phyloP scores from a whole-genome alignment of 75 land plant genomes.

The Isoetes taiwanensis region DNA sequence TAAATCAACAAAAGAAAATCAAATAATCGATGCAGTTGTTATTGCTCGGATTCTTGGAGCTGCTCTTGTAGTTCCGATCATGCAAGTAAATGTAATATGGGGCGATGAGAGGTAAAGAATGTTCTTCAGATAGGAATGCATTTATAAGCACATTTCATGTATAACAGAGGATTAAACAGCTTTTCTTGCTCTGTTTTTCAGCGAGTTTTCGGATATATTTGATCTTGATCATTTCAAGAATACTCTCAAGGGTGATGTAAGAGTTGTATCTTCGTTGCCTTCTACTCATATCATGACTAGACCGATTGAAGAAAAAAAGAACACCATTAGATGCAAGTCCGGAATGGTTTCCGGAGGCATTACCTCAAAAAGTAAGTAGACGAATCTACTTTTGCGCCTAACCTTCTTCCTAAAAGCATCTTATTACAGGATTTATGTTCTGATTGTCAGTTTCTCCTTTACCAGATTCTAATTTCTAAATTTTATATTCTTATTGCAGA shows the following conservation, averaged over 20 bases:
- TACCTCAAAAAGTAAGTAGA: conserved; percentile 46
- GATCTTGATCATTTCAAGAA: conserved; percentile 81
- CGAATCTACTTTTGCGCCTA: no score
- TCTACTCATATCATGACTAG: conserved; percentile 53
- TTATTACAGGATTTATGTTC: not conserved
- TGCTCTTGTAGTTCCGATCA: conserved; percentile 60
- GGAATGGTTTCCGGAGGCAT: conserved; percentile 47
- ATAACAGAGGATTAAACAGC: no score
- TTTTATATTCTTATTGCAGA: conserved; percentile 14
- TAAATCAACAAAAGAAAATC: conserved; percentile 84
- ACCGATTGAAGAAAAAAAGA: conserved; percentile 35
- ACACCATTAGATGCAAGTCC: conserved; percentile 50
- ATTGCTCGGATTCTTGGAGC: conserved; percentile 86
- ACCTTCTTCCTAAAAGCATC: no score
- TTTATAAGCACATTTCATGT: not conserved
- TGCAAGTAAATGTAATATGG: conserved; percentile 80
- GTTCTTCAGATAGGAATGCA: not conserved
- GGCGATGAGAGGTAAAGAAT: conserved; percentile 51
- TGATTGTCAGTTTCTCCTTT: not conserved
- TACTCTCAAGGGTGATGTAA: conserved; percentile 53
- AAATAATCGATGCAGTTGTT: conserved; percentile 84
- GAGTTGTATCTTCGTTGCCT: conserved; percentile 65
- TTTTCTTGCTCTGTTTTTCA: conserved; percentile 16
- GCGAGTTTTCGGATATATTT: conserved; percentile 82
- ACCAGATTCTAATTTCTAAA: not conserved